Percentiles rank a stretch among this genome's conserved stretches.
Evolutionary conservation across 768 basidiomycete species (phyloP).

Genomic region (Mycena leptocephala): DNA sequence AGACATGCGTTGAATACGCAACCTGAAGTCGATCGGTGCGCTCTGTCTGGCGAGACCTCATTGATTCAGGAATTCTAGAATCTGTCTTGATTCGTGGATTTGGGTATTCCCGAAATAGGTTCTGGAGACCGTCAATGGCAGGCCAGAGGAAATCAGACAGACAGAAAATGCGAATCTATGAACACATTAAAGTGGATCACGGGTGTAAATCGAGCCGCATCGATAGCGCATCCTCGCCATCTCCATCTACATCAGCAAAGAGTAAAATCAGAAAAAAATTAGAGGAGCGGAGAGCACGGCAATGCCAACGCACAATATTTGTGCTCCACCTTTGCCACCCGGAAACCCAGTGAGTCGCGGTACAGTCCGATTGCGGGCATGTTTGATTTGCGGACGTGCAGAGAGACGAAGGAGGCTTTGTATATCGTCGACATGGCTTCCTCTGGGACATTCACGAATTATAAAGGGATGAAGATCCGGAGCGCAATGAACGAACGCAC

Average conservation of each 20-base stretch:
- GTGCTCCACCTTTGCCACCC: conserved; percentile 88
- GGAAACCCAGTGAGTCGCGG: conserved; percentile 91
- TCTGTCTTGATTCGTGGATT: too few relatives aligned
- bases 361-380: conserved; percentile 92
- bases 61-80: too few relatives aligned
- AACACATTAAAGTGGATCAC: not conserved
- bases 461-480: not conserved
- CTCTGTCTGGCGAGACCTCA: too few relatives aligned
- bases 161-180: not conserved
- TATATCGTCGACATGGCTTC: conserved; percentile 93
- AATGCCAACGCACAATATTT: conserved; percentile 83
- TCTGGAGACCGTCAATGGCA: too few relatives aligned
- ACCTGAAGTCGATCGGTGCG: too few relatives aligned
- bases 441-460: conserved; percentile 63
- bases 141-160: too few relatives aligned
- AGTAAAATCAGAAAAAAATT: conserved; percentile 5
- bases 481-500: conserved; percentile 68
- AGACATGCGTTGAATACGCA: too few relatives aligned
- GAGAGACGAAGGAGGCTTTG: conserved; percentile 86
- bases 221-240: conserved; percentile 90
- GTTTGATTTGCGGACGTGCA: conserved; percentile 97
- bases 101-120: too few relatives aligned
- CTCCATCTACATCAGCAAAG: conserved; percentile 72
- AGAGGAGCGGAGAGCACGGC: not conserved
- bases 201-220: conserved; percentile 71